Evolutionary conservation across 2,329 filamentous ascomycete genomes (phyloP), one percentile per base, ranked within the genome.

Genomic region (Stachybotrys chlorohalonatus): DNA sequence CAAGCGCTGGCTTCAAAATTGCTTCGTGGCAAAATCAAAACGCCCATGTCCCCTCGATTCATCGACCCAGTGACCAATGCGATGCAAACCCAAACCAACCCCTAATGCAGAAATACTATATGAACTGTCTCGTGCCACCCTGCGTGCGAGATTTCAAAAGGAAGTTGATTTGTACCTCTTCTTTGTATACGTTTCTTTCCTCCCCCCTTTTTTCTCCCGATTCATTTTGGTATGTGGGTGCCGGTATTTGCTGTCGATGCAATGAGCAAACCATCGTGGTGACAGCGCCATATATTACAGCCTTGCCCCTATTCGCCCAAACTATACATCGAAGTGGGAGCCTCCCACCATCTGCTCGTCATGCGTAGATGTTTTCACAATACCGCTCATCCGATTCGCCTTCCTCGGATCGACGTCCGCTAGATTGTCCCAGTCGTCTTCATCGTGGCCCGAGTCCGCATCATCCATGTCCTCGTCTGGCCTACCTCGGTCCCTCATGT

Each of bases 291-390:
- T 9, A 5, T 42, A 42, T 42, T 42, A 42, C 36, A 42, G 36
- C 36, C 36, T 9, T 13, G 36, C 36, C 13, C 36, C 36, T 24
- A 42, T 42, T 42, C 36, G 13, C 3, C 36, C 24, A 51, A 54
- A 54, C 78, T 75, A 86, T 70, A 83, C 76, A 66, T 87, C 83
- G 69, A 87, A 86, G 55, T 84, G 79, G 51, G 79, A 76, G 55
- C 76, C 76, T 59, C 78, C 81, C 62, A 87, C 82, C 75, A 85
- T 82, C 58, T 83, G 76, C 64, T 85, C 82, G 56, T 87, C 84
- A 60, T 82, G 75, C 55, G 74, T 75, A 53, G 74, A 74, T 49
- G 78, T 81, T 65, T 77, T 80, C 52, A 82, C 75, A 58, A 85
- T 79, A 49, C 83, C 83, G 64, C 82, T 86, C 83, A 86, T 86